Base-by-base conservation (phyloP, 1,139 yeast species). In the Kodamaea derodonti region DNA sequence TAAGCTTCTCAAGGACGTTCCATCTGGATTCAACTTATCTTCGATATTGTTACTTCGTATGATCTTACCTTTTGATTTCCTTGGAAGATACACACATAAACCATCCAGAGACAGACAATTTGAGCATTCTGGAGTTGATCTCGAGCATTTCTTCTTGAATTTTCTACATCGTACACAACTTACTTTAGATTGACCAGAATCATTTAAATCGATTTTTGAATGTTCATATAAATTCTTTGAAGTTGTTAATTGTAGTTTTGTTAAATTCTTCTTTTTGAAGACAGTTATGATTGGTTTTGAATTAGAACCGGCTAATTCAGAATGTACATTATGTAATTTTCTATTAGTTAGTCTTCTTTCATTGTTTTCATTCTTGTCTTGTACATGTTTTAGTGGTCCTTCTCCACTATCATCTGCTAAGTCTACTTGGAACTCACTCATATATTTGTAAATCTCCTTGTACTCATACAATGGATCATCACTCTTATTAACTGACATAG, bases 141-240 rank as follows among this genome's bases (percentile, higher is more conserved):
- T 37, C 3, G 56, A 43, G 27, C 60, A 56, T 34, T 46, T 53
- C 40, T 53, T 52, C 35, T 56, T 56, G 31, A 48, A 52, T 34
- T 50, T 52, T 11, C 58, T 49, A 37, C 60, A 56, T 27, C 60
- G 40, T 4, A 47, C 30, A 36, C 60, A 56, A 36, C 58, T 54
- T 4, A 48, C 49, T 20, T 45, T 49, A 2, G 58, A 46, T 20
- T 38, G 46, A 7, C 49, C 37, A 3, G 43, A 35, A 20, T 47
- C 49, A 20, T 43, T 34, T 25, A 34, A 27, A 32, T 46, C 52
- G 10, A 46, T 24, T 14, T 49, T 47, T 4, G 49, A 46, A 28
- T 52, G 56, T 18, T 51, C 44, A 30, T 52, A 52, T 24, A 52
- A 45, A 31, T 51, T 50, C n/a, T 32, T 24, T 5, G 42, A 24